These are phyloP conservation scores for Phialophora chinensis DNA, from an alignment of 2,329 filamentous ascomycete species.

Conservation along the genomic window DNA sequence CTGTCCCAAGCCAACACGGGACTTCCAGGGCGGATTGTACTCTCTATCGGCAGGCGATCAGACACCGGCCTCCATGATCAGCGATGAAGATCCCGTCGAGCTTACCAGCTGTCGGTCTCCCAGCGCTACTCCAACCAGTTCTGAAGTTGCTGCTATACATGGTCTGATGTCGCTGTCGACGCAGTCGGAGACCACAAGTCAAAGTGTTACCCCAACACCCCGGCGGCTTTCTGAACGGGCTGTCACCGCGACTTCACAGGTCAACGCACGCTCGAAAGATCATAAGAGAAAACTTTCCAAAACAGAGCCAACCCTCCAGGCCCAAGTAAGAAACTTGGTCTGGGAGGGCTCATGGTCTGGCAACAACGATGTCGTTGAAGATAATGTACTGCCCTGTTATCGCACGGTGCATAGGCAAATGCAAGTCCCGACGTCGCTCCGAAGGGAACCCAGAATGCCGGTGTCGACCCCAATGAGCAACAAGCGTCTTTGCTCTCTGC, in stretches of 20 bases:
- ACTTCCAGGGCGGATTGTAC: not conserved
- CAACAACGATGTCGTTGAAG: constrained; percentile 25
- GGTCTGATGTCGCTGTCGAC: constrained; percentile 31
- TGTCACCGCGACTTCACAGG: constrained; percentile 4
- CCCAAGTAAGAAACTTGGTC: constrained; percentile 24
- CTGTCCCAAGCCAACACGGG: not conserved
- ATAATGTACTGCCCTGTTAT: constrained; percentile 20
- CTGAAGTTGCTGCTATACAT: constrained; percentile 30
- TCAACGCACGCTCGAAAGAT: constrained; percentile 18
- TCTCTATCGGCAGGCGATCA: not conserved
- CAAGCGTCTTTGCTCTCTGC: constrained; percentile 33
- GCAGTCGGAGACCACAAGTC: constrained; percentile 29
- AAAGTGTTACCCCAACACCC: constrained; percentile 35
- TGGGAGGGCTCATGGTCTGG: constrained; percentile 1
- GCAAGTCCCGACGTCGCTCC: constrained; percentile 23
- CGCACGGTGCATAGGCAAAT: constrained; percentile 25
- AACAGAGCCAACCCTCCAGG: constrained; percentile 25
- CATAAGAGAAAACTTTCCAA: constrained; percentile 36
- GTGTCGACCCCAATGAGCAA: constrained; percentile 26
- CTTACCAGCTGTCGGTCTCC: constrained; percentile 1
- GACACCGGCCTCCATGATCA: not conserved
- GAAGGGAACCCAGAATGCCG: constrained; percentile 25
- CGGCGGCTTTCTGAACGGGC: constrained; percentile 16
- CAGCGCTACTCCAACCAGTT: constrained; percentile 18
- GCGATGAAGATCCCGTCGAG: constrained; percentile 27